Evolutionary conservation across 192 early-diverging fungal genomes (phyloP).

Genomic region (Phycomyces blakesleeanus): DNA sequence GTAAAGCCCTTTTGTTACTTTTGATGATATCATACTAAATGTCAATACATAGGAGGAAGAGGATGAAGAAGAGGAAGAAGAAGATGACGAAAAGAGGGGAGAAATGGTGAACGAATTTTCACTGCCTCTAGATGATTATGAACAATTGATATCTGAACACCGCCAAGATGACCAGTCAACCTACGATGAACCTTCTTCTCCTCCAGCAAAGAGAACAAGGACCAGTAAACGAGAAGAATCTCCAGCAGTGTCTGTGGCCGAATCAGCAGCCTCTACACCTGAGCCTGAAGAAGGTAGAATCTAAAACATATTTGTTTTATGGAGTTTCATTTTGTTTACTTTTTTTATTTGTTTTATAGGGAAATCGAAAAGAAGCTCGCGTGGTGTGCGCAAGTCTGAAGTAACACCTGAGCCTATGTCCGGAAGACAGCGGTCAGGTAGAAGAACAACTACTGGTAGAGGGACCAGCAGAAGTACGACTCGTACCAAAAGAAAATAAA

Average conservation of each 20-base stretch:
- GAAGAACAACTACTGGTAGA: background rate
- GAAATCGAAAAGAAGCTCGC: constrained; percentile 16
- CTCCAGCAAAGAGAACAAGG: constrained; percentile 35
- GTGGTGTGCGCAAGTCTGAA: constrained; percentile 18
- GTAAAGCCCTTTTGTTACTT: constrained; percentile 24
- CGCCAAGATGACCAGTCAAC: constrained; percentile 35
- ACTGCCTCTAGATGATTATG: constrained; percentile 44
- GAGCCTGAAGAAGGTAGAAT: constrained; percentile 48
- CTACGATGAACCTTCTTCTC: constrained; percentile 28
- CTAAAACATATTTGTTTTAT: background rate
- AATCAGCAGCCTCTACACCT: constrained; percentile 46
- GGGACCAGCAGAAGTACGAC: constrained; percentile 5
- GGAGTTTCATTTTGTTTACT: background rate
- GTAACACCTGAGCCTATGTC: constrained; percentile 24
- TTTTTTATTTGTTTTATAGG: constrained; percentile 3
- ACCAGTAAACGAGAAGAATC: constrained; percentile 40
- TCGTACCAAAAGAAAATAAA: constrained; percentile 22
- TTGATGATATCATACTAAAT: background rate
- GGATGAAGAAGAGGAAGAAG: constrained; percentile 36
- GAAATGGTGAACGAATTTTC: constrained; percentile 42
- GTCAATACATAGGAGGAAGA: constrained; percentile 36
- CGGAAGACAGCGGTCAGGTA: background rate
- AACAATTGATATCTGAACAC: constrained; percentile 44
- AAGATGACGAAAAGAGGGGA: constrained; percentile 29
- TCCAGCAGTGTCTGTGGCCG: constrained; percentile 40